Evolutionary conservation across 2,329 filamentous ascomycete species (phyloP).

Genomic region (Aspergillus ibericus): DNA sequence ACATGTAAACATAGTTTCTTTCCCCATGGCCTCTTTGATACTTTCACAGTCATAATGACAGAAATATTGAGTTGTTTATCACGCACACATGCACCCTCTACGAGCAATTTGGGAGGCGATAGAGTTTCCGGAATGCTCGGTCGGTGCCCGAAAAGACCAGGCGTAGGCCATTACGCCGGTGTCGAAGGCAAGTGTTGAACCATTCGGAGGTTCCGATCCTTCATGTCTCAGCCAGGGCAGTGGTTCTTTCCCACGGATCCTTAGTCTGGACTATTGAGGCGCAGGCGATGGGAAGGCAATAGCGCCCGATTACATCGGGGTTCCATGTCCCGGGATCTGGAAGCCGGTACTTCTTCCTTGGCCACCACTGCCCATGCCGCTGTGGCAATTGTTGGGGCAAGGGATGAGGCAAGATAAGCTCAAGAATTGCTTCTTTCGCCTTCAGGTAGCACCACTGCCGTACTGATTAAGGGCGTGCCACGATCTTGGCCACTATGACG

Average conservation of each 20-base stretch:
- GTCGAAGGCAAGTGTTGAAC: neutral
- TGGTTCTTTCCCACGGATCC: neutral
- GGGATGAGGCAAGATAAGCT: neutral
- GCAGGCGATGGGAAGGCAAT: neutral
- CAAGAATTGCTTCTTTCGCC: neutral
- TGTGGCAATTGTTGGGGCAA: neutral
- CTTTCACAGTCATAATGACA: neutral
- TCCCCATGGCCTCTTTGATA: neutral
- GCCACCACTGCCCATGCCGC: neutral
- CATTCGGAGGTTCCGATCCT: neutral
- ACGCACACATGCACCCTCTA: neutral
- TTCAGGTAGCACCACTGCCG: neutral
- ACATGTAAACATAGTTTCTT: neutral
- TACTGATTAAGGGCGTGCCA: too few species aligned
- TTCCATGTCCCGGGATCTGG: neutral
- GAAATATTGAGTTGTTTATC: neutral
- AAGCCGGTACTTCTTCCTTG: neutral
- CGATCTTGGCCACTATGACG: neutral
- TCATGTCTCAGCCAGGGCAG: too few species aligned
- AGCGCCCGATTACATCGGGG: neutral
- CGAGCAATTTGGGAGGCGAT: too few species aligned
- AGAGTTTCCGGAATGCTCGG: too few species aligned
- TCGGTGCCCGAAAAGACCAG: neutral
- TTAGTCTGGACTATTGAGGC: neutral
- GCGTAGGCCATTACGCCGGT: neutral